Percentiles rank a stretch among this genome's conserved stretches.
Conservation (phyloP, 1,284 basidiomycete genomes). For the Mixia osmundae region DNA sequence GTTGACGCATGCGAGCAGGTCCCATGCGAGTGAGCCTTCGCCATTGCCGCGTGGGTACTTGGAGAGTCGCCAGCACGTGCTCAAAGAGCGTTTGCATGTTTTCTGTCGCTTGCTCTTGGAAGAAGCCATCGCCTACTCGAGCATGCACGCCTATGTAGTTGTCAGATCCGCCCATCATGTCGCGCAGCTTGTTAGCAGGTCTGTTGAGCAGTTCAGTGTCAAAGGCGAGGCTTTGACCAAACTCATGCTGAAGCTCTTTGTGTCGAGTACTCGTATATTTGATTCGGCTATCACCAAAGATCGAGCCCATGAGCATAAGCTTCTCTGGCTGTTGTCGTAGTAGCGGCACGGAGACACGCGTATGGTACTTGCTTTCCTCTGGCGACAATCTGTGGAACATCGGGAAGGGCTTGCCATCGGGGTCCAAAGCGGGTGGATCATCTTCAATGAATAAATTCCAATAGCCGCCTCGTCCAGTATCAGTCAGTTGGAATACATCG, state of each 20-base stretch:
- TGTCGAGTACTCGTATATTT: constrained; percentile 11
- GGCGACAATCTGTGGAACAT: neutral
- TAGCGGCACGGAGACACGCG: neutral
- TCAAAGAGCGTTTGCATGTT: constrained; percentile 9
- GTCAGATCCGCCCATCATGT: constrained; percentile 26
- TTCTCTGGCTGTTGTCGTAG: constrained; percentile 5
- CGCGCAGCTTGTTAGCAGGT: constrained; percentile 14
- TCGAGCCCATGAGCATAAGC: constrained; percentile 16
- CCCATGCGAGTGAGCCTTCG: too few relatives aligned
- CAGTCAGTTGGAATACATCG: too few relatives aligned
- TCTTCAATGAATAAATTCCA: too few relatives aligned
- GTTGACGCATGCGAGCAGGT: too few relatives aligned
- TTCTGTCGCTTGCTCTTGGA: constrained; percentile 21
- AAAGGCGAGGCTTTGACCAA: constrained; percentile 14
- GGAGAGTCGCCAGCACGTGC: neutral
- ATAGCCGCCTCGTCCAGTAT: too few relatives aligned
- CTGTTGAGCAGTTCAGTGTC: constrained; percentile 14
- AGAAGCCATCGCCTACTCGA: constrained; percentile 39
- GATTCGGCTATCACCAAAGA: constrained; percentile 16
- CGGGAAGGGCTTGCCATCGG: too few relatives aligned
- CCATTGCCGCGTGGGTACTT: neutral
- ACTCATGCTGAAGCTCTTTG: constrained; percentile 6
- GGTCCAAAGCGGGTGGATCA: too few relatives aligned
- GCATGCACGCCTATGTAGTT: constrained; percentile 39
- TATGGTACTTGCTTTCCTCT: constrained; percentile 1